A percentile compares a stretch with the other conserved stretches of the same genome.
Conservation (phyloP, 768 basidiomycete genomes). For the Boletus vermiculosoides region DNA sequence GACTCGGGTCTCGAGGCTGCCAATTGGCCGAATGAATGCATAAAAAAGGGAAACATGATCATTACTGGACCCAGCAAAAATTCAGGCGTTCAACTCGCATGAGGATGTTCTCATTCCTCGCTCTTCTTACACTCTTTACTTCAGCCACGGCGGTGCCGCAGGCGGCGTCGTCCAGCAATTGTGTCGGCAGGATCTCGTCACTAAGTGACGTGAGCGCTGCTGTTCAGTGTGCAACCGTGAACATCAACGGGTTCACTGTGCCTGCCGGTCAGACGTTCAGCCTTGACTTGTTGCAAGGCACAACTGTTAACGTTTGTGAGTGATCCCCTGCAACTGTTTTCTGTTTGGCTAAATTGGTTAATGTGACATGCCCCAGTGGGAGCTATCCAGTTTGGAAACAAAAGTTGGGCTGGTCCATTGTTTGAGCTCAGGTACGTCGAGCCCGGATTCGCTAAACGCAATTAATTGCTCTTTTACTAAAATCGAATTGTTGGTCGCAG, state of each 20-base stretch:
- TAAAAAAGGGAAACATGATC: neutral
- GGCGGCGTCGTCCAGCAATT: constrained; percentile 20
- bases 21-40: neutral
- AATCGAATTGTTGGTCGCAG: constrained; percentile 26
- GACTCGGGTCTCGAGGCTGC: neutral
- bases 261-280: constrained; percentile 51
- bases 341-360: neutral
- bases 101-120: neutral
- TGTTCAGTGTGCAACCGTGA: constrained; percentile 55
- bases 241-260: constrained; percentile 56
- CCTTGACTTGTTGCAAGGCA: constrained; percentile 44
- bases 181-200: constrained; percentile 56
- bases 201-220: constrained; percentile 50
- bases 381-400: constrained; percentile 54
- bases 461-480: neutral
- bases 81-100: neutral
- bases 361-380: constrained; percentile 45
- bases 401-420: constrained; percentile 53
- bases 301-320: constrained; percentile 60
- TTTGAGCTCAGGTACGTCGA: constrained; percentile 47
- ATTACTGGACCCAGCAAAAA: neutral
- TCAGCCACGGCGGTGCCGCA: constrained; percentile 16
- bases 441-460: neutral
- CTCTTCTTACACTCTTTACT: constrained; percentile 19
- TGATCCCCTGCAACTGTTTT: neutral